These are phyloP conservation scores for Globisporangium acanthophoron DNA, from an alignment of 352 stramenopile species.

Conservation along the genomic window DNA sequence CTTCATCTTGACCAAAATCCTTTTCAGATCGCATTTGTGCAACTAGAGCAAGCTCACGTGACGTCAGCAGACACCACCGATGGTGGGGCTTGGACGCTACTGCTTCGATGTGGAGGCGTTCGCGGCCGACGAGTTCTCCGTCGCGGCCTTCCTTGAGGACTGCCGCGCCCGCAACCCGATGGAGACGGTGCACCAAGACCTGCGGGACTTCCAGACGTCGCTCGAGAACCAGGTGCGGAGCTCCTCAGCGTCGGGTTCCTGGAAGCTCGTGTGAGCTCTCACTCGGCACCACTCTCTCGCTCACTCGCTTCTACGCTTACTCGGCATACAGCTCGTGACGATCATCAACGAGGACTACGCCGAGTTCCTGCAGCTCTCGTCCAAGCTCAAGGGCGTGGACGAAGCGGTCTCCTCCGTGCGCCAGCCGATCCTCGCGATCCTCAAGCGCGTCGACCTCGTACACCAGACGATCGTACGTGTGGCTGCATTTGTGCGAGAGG, in stretches of 20 bases:
- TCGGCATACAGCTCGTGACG: slow-evolving; percentile 45
- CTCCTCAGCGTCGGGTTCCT: not conserved
- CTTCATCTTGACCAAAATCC: too few relatives aligned
- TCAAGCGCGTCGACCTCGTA: slow-evolving; percentile 74
- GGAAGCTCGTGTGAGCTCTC: too few relatives aligned
- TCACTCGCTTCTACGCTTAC: not conserved
- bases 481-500: not conserved
- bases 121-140: slow-evolving; percentile 65
- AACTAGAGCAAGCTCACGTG: too few relatives aligned
- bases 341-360: slow-evolving; percentile 90
- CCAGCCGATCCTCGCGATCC: slow-evolving; percentile 59
- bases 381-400: slow-evolving; percentile 82
- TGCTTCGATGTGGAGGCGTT: slow-evolving; percentile 85
- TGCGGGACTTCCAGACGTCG: slow-evolving; percentile 78
- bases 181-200: slow-evolving; percentile 81
- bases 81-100: slow-evolving; percentile 44
- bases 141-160: slow-evolving; percentile 66
- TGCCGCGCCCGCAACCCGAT: slow-evolving; percentile 69
- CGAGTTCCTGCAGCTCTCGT: slow-evolving; percentile 87
- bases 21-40: too few relatives aligned
- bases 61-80: too few relatives aligned
- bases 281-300: not conserved
- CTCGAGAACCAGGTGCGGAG: slow-evolving; percentile 73
- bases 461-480: slow-evolving; percentile 47
- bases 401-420: slow-evolving; percentile 79